Base-by-base conservation (phyloP, 2,329 filamentous ascomycete species). In the Paracamarosporium sp. region DNA sequence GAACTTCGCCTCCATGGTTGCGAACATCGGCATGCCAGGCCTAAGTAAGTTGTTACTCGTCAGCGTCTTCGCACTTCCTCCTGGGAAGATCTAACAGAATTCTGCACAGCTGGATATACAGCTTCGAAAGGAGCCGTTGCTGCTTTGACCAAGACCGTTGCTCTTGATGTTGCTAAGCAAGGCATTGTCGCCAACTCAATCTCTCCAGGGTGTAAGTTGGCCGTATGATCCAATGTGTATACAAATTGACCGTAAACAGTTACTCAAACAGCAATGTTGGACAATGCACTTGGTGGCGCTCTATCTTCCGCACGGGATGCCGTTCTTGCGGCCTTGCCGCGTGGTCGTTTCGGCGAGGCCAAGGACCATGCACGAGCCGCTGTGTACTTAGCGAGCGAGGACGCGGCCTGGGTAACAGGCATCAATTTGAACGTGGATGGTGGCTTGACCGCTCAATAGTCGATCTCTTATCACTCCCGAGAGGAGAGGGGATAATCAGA, bases 101-200 rank as follows among this genome's bases (percentile, higher is more conserved):
- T 15, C 27, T 20, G 17, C 15, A 43, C 62, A 70, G 74, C 76
- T 25, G 70, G 72, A 17, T 84, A 83, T 62, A 80, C 78, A 52
- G 78, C 80, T 2, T 78, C 74, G 40, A 84, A 84, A 61, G 79
- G 78, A 9, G 82, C 80, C 0, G 80, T 82, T 6, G 70, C 79
- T 9, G 71, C 77, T 40, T 70, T 85, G 43, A 83, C 81, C 7
- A 80, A 78, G 50, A 74, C 78, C 51, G 70, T 81, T n/a, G 79
- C 79, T 2, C 59, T 80, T n/a, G 78, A 81, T 50, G 79, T 79
- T 54, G 79, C 76, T 1, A 67, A 68, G 35, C 65, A 80, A 30
- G 67, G 71, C 12, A 78, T 82, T 36, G 75, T 80, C 53, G 73
- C 69, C 56, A 81, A 82, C 58, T 69, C 74, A 1, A 60, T 81